phyloP scores from a whole-genome alignment of 495 filamentous ascomycete species.

The Xylaria longipes region DNA sequence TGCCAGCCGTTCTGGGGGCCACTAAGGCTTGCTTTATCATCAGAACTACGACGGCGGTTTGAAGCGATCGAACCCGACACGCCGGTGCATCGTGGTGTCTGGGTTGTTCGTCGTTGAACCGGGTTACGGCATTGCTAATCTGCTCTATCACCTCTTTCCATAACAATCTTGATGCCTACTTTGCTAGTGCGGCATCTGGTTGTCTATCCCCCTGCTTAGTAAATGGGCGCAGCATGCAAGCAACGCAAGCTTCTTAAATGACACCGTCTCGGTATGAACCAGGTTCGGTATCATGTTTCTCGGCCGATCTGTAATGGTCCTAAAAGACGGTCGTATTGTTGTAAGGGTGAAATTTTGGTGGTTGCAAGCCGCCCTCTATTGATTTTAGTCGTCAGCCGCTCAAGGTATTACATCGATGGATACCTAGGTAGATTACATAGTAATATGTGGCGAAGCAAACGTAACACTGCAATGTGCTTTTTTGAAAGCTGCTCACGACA shows the following conservation, averaged over 20 bases:
- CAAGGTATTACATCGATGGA: neutral
- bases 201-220: neutral
- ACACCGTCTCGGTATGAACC: neutral
- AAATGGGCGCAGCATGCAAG: slow-evolving; percentile 8
- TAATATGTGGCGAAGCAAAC: slow-evolving; percentile 21
- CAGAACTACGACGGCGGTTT: neutral
- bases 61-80: neutral
- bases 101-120: neutral
- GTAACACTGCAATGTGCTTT: slow-evolving; percentile 13
- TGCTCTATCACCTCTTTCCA: neutral
- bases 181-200: neutral
- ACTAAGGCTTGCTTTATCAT: neutral
- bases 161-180: neutral
- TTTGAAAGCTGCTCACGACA: neutral
- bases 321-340: neutral
- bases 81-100: neutral
- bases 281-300: neutral
- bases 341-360: neutral
- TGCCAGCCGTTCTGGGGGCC: neutral
- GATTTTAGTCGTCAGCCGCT: neutral
- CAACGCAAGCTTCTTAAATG: slow-evolving; percentile 14
- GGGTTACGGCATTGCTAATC: neutral
- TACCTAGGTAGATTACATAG: slow-evolving; percentile 12
- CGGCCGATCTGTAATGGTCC: neutral
- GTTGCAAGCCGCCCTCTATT: neutral